These are phyloP conservation scores for Pleurostoma richardsiae DNA, from an alignment of 2,329 filamentous ascomycete species.

Conservation along the genomic window DNA sequence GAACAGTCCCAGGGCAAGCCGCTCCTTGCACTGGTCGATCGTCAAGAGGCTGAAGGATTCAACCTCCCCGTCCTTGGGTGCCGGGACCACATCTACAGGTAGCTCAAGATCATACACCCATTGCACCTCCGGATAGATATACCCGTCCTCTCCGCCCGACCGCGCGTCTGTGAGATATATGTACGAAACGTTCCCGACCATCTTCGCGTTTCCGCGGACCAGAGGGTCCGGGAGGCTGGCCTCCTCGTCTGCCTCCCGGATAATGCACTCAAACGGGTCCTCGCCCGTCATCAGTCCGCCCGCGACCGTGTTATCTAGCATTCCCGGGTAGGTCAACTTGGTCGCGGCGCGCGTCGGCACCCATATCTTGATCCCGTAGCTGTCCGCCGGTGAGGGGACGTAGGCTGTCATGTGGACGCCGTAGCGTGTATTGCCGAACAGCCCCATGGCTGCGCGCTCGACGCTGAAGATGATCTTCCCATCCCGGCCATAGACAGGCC, in stretches of 20 bases:
- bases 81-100: conserved; percentile 59
- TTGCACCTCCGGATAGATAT: conserved; percentile 87
- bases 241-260: conserved; percentile 86
- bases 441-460: conserved; percentile 67
- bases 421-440: conserved; percentile 74
- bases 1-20: conserved; percentile 69
- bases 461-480: conserved; percentile 64
- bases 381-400: conserved; percentile 38
- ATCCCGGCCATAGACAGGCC: conserved; percentile 67
- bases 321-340: conserved; percentile 86
- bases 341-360: conserved; percentile 68
- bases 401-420: conserved; percentile 81
- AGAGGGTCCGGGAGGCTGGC: conserved; percentile 70
- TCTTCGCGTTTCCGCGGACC: conserved; percentile 54
- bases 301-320: conserved; percentile 93
- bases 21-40: conserved; percentile 68
- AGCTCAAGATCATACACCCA: conserved; percentile 89
- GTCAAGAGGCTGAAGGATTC: conserved; percentile 75
- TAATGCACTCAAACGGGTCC: conserved; percentile 71
- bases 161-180: conserved; percentile 72
- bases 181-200: conserved; percentile 74
- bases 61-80: conserved; percentile 84
- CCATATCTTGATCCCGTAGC: conserved; percentile 71
- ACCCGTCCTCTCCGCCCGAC: conserved; percentile 73
- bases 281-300: conserved; percentile 78